A percentile compares a stretch with the other conserved stretches of the same genome.
Evolutionary conservation across 2,329 filamentous ascomycete species (phyloP).

Genomic region (Domatiomyces globalis): DNA sequence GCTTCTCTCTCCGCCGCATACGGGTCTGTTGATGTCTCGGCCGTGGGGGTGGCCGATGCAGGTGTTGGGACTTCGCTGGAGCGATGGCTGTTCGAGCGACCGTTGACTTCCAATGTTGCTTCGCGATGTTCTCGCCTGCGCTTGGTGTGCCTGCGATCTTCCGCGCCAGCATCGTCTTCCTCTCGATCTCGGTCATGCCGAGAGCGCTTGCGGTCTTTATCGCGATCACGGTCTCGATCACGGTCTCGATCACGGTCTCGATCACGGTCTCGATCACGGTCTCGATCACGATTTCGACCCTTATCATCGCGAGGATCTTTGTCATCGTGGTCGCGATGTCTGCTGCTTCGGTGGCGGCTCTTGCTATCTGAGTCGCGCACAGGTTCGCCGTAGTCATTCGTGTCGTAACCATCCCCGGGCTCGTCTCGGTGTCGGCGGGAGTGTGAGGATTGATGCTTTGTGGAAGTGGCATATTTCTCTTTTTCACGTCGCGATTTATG

Average conservation of each 20-base stretch:
- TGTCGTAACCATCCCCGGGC: slow-evolving; percentile 19
- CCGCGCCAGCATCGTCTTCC: slow-evolving; percentile 5
- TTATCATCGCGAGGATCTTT: slow-evolving; percentile 21
- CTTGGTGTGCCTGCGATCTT: slow-evolving; percentile 1
- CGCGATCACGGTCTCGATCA: slow-evolving; percentile 23
- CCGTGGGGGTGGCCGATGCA: background rate
- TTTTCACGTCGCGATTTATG: slow-evolving; percentile 47
- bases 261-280: slow-evolving; percentile 17
- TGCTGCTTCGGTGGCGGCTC: slow-evolving; percentile 16
- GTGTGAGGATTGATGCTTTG: slow-evolving; percentile 31
- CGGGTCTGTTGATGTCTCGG: slow-evolving; percentile 35
- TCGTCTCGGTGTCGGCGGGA: slow-evolving; percentile 35
- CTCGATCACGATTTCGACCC: slow-evolving; percentile 27
- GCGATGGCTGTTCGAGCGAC: slow-evolving; percentile 14
- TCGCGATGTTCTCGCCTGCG: background rate
- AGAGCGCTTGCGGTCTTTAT: slow-evolving; percentile 18
- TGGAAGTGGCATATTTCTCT: slow-evolving; percentile 37
- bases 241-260: slow-evolving; percentile 25
- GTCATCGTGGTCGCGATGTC: slow-evolving; percentile 10
- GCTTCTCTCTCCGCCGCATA: slow-evolving; percentile 61
- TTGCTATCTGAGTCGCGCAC: slow-evolving; percentile 7
- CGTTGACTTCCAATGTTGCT: slow-evolving; percentile 7
- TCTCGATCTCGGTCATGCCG: slow-evolving; percentile 11
- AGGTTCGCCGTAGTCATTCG: slow-evolving; percentile 17
- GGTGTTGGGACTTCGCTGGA: slow-evolving; percentile 10